Conservation (phyloP, 2,329 filamentous ascomycete genomes). For the Diplodia seriata region DNA sequence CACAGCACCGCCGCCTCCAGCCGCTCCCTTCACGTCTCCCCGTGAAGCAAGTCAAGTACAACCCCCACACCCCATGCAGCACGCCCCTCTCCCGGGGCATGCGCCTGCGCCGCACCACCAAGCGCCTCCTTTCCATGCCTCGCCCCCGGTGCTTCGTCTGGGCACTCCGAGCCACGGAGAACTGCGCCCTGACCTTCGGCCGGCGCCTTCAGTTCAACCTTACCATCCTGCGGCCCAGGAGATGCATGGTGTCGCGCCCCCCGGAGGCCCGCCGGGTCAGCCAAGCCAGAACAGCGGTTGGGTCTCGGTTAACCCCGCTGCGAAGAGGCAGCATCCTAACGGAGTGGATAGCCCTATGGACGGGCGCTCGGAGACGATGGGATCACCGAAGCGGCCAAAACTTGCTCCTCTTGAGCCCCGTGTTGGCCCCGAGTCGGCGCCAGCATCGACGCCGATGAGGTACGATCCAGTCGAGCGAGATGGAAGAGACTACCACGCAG, state of each 20-base stretch:
- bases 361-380: constrained; percentile 42
- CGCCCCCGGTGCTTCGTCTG: constrained; percentile 17
- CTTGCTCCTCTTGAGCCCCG: constrained; percentile 50
- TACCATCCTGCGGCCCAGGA: constrained; percentile 17
- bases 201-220: constrained; percentile 14
- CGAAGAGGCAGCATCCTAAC: constrained; percentile 49
- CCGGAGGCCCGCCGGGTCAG: constrained; percentile 9
- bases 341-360: constrained; percentile 46
- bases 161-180: constrained; percentile 22
- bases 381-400: constrained; percentile 55
- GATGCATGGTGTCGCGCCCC: background rate
- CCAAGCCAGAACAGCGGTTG: constrained; percentile 46
- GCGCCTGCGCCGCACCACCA: constrained; percentile 10
- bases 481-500: constrained; percentile 12
- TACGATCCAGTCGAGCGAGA: constrained; percentile 24
- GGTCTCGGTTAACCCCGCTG: constrained; percentile 53
- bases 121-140: constrained; percentile 3
- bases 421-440: constrained; percentile 37
- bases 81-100: constrained; percentile 12
- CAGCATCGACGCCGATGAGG: constrained; percentile 13
- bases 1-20: constrained; percentile 1
- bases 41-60: constrained; percentile 12
- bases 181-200: constrained; percentile 20
- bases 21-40: constrained; percentile 11
- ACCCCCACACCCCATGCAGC: constrained; percentile 23